Percentiles rank a stretch among this genome's conserved stretches.
Evolutionary conservation across 768 basidiomycete species (phyloP).

Genomic region (button mushroom (Agaricus bisporus)): DNA sequence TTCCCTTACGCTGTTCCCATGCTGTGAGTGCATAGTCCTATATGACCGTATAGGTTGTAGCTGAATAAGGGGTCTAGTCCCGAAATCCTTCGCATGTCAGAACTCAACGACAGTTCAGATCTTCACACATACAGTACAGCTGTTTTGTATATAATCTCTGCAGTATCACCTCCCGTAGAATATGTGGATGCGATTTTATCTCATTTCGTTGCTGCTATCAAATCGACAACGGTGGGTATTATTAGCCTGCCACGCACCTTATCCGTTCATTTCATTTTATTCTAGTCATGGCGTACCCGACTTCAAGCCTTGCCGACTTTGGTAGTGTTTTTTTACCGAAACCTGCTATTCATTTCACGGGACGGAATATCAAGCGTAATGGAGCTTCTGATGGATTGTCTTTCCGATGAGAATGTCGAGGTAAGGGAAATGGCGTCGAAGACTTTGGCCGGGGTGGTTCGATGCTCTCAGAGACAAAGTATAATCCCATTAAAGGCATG

Average conservation of each 20-base stretch:
- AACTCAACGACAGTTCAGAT: constrained; percentile 81
- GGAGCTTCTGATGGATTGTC: constrained; percentile 78
- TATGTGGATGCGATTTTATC: constrained; percentile 56
- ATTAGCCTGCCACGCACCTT: neutral
- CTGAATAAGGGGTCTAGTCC: constrained; percentile 42
- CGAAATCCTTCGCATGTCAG: constrained; percentile 85
- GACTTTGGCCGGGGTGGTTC: constrained; percentile 78
- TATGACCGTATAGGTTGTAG: neutral
- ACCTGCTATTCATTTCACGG: constrained; percentile 71
- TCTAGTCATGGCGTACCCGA: constrained; percentile 86
- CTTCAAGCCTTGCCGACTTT: constrained; percentile 83
- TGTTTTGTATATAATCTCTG: constrained; percentile 77
- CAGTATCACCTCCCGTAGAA: constrained; percentile 65
- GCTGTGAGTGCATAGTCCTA: constrained; percentile 46
- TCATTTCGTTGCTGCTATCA: constrained; percentile 64
- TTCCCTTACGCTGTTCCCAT: constrained; percentile 75
- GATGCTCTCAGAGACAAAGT: constrained; percentile 86
- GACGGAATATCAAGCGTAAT: constrained; percentile 64
- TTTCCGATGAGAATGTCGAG: constrained; percentile 88
- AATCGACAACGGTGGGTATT: constrained; percentile 62
- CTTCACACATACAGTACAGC: constrained; percentile 76
- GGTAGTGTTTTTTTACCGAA: constrained; percentile 88
- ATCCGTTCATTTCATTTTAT: neutral
- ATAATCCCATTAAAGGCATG: constrained; percentile 77
- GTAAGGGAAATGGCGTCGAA: constrained; percentile 89